Evolutionary conservation across 495 filamentous ascomycete species (phyloP).

Genomic region (Talaromyces nanjingensis): DNA sequence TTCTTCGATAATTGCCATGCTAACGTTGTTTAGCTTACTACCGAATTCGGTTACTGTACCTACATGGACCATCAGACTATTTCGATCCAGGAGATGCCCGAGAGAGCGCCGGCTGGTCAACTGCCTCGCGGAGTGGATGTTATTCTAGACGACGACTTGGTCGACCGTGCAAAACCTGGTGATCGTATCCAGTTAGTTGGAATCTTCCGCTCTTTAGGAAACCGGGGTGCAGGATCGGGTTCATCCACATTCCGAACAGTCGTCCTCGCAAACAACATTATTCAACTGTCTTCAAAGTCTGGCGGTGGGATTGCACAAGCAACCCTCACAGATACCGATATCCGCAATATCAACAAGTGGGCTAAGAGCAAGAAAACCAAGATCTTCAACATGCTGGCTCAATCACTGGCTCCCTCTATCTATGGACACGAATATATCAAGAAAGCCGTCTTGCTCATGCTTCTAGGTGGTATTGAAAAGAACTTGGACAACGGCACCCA

Average conservation of each 20-base stretch:
- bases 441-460: slow-evolving; percentile 94
- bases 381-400: slow-evolving; percentile 88
- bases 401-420: slow-evolving; percentile 95
- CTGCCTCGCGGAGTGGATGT: slow-evolving; percentile 96
- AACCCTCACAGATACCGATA: slow-evolving; percentile 93
- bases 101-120: slow-evolving; percentile 91
- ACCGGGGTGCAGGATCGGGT: slow-evolving; percentile 79
- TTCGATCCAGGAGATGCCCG: slow-evolving; percentile 99
- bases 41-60: slow-evolving; percentile 91
- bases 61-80: slow-evolving; percentile 98
- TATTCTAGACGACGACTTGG: slow-evolving; percentile 92
- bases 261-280: slow-evolving; percentile 89
- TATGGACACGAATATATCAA: slow-evolving; percentile 98
- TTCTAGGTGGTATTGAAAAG: slow-evolving; percentile 97
- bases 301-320: slow-evolving; percentile 90
- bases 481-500: slow-evolving; percentile 98
- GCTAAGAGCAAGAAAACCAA: slow-evolving; percentile 75
- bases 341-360: slow-evolving; percentile 97
- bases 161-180: slow-evolving; percentile 90
- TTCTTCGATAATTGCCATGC: too few relatives aligned
- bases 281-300: slow-evolving; percentile 91
- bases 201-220: slow-evolving; percentile 87
- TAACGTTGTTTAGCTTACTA: slow-evolving; percentile 55
- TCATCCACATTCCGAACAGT: slow-evolving; percentile 91
- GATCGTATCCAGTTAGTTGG: slow-evolving; percentile 95